Evolutionary conservation across 2,329 filamentous ascomycete species (phyloP), one percentile per base, ranked within the genome.

Genomic region (Diaporthe humulicola): DNA sequence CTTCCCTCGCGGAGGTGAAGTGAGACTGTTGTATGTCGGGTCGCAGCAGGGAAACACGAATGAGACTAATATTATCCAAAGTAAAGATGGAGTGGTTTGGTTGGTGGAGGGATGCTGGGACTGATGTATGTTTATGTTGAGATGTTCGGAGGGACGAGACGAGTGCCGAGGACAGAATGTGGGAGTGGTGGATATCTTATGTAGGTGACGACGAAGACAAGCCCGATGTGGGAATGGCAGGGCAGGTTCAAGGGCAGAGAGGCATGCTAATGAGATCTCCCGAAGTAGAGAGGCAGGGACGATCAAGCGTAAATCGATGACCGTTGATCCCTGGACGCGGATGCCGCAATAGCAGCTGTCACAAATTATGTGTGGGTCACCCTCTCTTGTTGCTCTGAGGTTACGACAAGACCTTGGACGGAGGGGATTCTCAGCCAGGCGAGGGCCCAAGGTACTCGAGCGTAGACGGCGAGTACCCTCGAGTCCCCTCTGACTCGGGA

Each of bases 291-390:
- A 72, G 64, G 83, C 82, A 82, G 84, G 82, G 86, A 84, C 84
- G 87, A 88, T 88, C 87, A 85, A 86, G 86, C 83, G 86, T 82
- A 82, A 87, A 87, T 86, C 86, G 84, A 84, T 84, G 60, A 82
- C 82, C 73, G 84, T 80, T 82, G 83, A 88, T 87, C 86, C 86
- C 83, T 84, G 85, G 81, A 79, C 66, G 70, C 52, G 77, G 77
- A 81, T 83, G 81, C 84, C 82, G 85, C 81, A 76, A 82, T 81
- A 84, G 82, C 83, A 87, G 84, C 84, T 88, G 87, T 89, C 87
- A 88, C 87, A 88, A 87, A 88, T 87, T 88, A 83, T 83, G 83
- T 83, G 87, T 88, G 87, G 87, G 86, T 85, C 87, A 74, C 76
- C 78, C 77, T 77, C 77, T 77, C 42, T 79, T 76, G 79, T 75